Conservation (phyloP, 805 yeast species). For the Sungouiella blattae region DNA sequence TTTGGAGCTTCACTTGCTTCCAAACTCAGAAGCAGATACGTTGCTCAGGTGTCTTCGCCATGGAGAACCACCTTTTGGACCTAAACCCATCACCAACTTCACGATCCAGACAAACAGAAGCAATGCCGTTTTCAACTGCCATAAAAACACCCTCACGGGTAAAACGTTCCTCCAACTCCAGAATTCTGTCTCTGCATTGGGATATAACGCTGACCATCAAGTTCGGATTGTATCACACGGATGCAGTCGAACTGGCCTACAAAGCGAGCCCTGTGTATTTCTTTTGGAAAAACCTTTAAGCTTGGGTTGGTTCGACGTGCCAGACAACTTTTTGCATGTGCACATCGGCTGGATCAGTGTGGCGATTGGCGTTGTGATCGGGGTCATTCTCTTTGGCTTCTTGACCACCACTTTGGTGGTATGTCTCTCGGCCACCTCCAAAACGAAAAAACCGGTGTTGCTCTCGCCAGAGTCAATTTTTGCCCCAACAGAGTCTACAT, state of each 20-base stretch:
- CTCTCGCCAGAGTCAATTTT: conserved; percentile 5
- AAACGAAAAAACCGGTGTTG: neutral
- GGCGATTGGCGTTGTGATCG: conserved; percentile 63
- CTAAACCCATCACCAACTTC: conserved; percentile 4
- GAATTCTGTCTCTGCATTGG: conserved; percentile 3
- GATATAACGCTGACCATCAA: conserved; percentile 51
- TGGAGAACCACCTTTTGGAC: conserved; percentile 1
- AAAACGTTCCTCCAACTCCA: conserved; percentile 11
- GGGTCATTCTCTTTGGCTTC: conserved; percentile 42
- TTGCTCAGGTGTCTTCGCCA: conserved; percentile 46
- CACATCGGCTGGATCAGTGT: conserved; percentile 67
- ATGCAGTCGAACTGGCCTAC: conserved; percentile 36
- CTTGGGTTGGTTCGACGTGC: conserved; percentile 56
- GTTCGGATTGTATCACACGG: conserved; percentile 62
- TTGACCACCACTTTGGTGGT: conserved; percentile 16
- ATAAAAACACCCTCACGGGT: conserved; percentile 9
- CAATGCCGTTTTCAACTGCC: conserved; percentile 10
- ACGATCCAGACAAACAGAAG: conserved; percentile 13
- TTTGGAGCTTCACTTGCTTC: conserved; percentile 66
- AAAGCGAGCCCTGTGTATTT: conserved; percentile 50
- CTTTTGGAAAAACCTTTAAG: conserved; percentile 66
- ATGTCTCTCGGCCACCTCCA: conserved; percentile 9
- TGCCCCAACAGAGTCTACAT: conserved; percentile 23
- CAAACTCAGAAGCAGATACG: conserved; percentile 47
- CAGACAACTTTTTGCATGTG: conserved; percentile 46